Evolutionary conservation across 129 eudicot genomes (phyloP).

Genomic region (Flaveria ramosissima): DNA sequence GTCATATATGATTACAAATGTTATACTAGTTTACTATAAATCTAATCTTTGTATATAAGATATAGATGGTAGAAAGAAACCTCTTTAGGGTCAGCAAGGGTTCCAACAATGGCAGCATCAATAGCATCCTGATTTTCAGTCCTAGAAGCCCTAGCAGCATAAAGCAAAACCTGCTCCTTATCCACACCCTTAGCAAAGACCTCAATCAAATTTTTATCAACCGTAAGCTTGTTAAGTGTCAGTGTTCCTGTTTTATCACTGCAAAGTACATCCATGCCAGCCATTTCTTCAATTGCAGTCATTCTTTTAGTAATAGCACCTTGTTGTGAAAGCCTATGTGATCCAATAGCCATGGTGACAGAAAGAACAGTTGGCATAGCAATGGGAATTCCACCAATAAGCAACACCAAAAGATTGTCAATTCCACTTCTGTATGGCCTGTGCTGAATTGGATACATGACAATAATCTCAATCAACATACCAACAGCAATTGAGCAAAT

Average conservation of each 20-base stretch:
- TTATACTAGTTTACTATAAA: not conserved
- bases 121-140: slow-evolving; percentile 87
- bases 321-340: slow-evolving; percentile 84
- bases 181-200: slow-evolving; percentile 76
- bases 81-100: slow-evolving; percentile 90
- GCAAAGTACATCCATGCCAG: slow-evolving; percentile 91
- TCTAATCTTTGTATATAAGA: not conserved
- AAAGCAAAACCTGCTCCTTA: slow-evolving; percentile 68
- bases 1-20: not conserved
- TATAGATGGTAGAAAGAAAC: slow-evolving; percentile 25
- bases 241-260: slow-evolving; percentile 91
- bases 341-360: slow-evolving; percentile 91
- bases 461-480: slow-evolving; percentile 72
- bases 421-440: slow-evolving; percentile 71
- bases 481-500: slow-evolving; percentile 86
- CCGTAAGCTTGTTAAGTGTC: slow-evolving; percentile 72
- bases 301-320: slow-evolving; percentile 93
- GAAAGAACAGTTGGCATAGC: slow-evolving; percentile 92
- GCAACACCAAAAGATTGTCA: slow-evolving; percentile 73
- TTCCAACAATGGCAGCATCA: slow-evolving; percentile 87
- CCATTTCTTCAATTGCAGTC: slow-evolving; percentile 94
- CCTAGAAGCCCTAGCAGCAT: slow-evolving; percentile 87
- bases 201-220: slow-evolving; percentile 75
- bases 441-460: slow-evolving; percentile 89
- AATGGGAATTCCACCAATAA: slow-evolving; percentile 91